Evolutionary conservation across 306 rosid species (phyloP).

Genomic region (Medicago arabica): DNA sequence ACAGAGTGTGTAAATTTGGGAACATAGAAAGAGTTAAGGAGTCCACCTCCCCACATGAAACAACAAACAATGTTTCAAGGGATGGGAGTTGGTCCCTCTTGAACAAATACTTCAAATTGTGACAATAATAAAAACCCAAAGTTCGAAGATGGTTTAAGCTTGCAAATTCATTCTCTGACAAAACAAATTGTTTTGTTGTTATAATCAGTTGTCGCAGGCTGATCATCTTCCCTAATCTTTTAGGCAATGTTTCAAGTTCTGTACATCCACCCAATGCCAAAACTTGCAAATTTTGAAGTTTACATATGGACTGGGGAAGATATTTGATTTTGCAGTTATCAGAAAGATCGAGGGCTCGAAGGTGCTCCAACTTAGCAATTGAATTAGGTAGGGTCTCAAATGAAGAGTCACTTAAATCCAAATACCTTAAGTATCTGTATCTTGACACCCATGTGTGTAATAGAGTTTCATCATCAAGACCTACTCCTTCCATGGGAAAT

Average conservation of each 20-base stretch:
- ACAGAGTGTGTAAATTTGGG: neutral
- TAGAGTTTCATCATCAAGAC: neutral
- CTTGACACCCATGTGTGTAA: constrained; percentile 1
- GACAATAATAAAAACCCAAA: neutral
- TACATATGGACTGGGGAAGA: neutral
- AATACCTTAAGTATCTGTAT: neutral
- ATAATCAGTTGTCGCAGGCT: constrained; percentile 1
- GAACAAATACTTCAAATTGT: neutral
- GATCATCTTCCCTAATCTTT: neutral
- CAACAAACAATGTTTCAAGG: neutral
- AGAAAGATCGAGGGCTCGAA: neutral
- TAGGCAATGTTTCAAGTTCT: constrained; percentile 9
- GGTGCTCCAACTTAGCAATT: neutral
- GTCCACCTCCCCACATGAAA: neutral
- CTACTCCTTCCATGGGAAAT: neutral
- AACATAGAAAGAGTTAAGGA: neutral
- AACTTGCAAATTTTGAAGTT: neutral
- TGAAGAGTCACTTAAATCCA: neutral
- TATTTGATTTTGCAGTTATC: neutral
- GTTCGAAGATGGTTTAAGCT: neutral
- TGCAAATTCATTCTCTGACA: constrained; percentile 2
- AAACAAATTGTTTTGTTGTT: neutral
- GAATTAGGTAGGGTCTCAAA: neutral
- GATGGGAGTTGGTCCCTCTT: neutral
- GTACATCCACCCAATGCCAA: neutral